Conservation (phyloP, 2,329 filamentous ascomycete genomes). For the Epichloe gansuensis region DNA sequence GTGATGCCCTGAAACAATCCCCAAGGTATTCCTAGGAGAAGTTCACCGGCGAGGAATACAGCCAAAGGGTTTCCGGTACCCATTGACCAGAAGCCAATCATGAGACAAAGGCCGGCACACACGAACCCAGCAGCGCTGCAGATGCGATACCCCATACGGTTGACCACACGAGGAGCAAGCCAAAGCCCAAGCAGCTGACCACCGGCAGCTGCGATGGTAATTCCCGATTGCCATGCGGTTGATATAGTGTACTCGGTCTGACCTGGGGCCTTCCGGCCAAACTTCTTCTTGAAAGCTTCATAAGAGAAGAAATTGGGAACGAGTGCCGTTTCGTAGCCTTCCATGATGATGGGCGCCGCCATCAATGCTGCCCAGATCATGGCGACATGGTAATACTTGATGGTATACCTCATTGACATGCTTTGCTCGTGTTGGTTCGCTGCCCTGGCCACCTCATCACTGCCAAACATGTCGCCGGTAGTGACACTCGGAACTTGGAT, state of each 20-base stretch:
- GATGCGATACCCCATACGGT: slow-evolving; percentile 6
- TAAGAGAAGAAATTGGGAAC: slow-evolving; percentile 11
- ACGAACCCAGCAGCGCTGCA: slow-evolving; percentile 22
- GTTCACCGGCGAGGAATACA: not conserved
- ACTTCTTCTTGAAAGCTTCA: slow-evolving; percentile 4
- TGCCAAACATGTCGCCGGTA: slow-evolving; percentile 6
- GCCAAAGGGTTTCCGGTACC: not conserved
- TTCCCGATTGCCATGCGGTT: slow-evolving; percentile 7
- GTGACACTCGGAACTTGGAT: not conserved
- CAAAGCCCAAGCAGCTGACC: slow-evolving; percentile 10
- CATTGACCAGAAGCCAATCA: slow-evolving; percentile 6
- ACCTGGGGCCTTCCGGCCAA: not conserved
- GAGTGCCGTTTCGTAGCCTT: slow-evolving; percentile 19
- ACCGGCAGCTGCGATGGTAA: slow-evolving; percentile 6
- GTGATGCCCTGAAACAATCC: slow-evolving; percentile 1
- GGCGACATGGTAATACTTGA: slow-evolving; percentile 7
- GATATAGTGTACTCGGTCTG: slow-evolving; percentile 1
- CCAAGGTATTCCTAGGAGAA: not conserved
- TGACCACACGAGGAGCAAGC: slow-evolving; percentile 6
- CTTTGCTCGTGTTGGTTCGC: slow-evolving; percentile 8
- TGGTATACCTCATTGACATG: slow-evolving; percentile 9
- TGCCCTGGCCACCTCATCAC: slow-evolving; percentile 6
- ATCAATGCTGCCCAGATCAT: slow-evolving; percentile 10
- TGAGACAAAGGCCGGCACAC: slow-evolving; percentile 22
- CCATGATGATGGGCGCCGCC: slow-evolving; percentile 22